phyloP scores from a whole-genome alignment of 371 early-diverging fungal genomes.

The Mortierella sp. region DNA sequence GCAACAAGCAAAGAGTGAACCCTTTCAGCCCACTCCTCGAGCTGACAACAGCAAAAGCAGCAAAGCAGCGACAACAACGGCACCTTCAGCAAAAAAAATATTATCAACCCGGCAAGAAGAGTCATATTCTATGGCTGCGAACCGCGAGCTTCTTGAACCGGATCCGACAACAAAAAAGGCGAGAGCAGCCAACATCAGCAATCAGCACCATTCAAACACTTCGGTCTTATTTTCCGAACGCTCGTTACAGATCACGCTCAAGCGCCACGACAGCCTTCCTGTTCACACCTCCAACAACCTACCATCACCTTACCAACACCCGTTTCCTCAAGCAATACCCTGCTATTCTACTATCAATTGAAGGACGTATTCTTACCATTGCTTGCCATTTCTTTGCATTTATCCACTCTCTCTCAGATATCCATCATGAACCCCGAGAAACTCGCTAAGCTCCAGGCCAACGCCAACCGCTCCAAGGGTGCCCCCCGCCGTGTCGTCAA shows the following conservation, averaged over 20 bases:
- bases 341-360: not conserved
- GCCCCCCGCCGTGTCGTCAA: slow-evolving; percentile 96
- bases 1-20: not conserved
- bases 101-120: not conserved
- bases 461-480: slow-evolving; percentile 92
- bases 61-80: not conserved
- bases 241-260: not conserved
- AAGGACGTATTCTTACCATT: not conserved
- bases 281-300: not conserved
- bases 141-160: not conserved
- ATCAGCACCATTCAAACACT: no score
- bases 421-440: slow-evolving; percentile 93
- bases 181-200: not conserved
- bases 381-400: no score
- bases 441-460: slow-evolving; percentile 93
- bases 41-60: not conserved
- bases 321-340: not conserved
- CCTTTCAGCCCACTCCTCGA: no score
- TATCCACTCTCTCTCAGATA: slow-evolving; percentile 14
- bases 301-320: not conserved
- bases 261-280: not conserved
- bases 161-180: slow-evolving; percentile 7
- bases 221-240: not conserved
- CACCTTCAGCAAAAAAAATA: not conserved
- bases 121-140: slow-evolving; percentile 5